Percentiles rank a stretch among this genome's conserved stretches.
Conservation (phyloP, 2,329 filamentous ascomycete species). For the Cytospora chrysosperma region DNA sequence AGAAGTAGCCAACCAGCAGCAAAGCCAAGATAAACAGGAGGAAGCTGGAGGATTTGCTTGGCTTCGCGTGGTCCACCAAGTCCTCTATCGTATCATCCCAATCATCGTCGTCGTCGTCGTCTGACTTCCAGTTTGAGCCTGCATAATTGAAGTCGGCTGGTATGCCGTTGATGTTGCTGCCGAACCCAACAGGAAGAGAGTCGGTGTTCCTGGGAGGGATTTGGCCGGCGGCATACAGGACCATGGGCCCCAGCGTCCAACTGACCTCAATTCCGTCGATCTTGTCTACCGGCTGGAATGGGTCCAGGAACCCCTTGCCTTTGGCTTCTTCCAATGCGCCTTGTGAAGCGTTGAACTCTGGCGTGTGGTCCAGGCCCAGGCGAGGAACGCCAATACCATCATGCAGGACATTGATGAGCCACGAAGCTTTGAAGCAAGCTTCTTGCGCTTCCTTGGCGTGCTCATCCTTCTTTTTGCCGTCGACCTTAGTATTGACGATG, state of each 20-base stretch:
- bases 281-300: conserved; percentile 91
- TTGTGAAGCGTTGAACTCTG: conserved; percentile 66
- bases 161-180: conserved; percentile 70
- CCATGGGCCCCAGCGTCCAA: conserved; percentile 96
- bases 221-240: conserved; percentile 90
- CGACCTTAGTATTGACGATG: conserved; percentile 64
- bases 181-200: conserved; percentile 82
- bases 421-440: conserved; percentile 96
- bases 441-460: conserved; percentile 78
- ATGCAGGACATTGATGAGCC: conserved; percentile 95
- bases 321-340: conserved; percentile 67
- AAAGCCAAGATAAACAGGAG: conserved; percentile 76
- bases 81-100: conserved; percentile 54
- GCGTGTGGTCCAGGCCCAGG: conserved; percentile 69
- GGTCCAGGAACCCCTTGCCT: conserved; percentile 72
- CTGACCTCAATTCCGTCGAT: conserved; percentile 89
- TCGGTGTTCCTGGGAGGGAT: conserved; percentile 63
- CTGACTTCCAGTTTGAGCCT: conserved; percentile 52
- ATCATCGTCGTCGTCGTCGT: conserved; percentile 52
- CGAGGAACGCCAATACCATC: conserved; percentile 93
- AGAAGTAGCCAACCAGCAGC: conserved; percentile 65
- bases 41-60: conserved; percentile 70
- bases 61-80: conserved; percentile 64
- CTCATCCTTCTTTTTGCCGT: conserved; percentile 67
- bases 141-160: conserved; percentile 83